Percentiles rank a stretch among this genome's conserved stretches.
Conservation (phyloP, 768 basidiomycete species). For the Phanerochaete sordida region DNA sequence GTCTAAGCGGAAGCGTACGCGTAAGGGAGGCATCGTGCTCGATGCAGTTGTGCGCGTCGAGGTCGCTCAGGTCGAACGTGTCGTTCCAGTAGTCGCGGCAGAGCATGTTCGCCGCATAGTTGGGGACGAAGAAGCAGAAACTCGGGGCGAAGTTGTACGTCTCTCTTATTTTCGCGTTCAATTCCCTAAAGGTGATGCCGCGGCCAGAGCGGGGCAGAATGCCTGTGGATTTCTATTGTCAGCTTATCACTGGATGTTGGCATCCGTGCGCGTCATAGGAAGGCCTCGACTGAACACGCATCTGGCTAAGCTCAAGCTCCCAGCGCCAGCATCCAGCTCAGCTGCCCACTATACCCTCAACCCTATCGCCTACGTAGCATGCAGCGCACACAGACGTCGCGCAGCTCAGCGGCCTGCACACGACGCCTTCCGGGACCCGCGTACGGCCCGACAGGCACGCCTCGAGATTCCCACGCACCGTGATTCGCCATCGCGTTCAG, state of each 20-base stretch:
- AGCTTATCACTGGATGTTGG: too few species aligned
- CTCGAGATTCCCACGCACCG: conserved; percentile 38
- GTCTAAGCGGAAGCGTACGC: too few species aligned
- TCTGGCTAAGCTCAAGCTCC: too few species aligned
- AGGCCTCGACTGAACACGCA: too few species aligned
- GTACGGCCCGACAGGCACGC: neutral
- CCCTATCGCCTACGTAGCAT: too few species aligned
- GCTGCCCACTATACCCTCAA: too few species aligned
- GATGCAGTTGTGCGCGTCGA: conserved; percentile 73
- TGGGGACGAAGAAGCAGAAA: conserved; percentile 67
- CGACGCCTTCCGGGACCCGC: neutral
- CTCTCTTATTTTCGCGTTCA: conserved; percentile 38
- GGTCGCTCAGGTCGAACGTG: conserved; percentile 60
- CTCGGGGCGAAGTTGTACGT: conserved; percentile 70
- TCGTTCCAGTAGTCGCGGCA: conserved; percentile 52
- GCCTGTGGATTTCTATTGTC: conserved; percentile 25
- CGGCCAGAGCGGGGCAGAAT: conserved; percentile 62
- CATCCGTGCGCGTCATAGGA: too few species aligned
- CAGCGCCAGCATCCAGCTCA: too few species aligned
- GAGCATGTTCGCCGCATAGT: conserved; percentile 55
- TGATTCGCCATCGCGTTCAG: conserved; percentile 84
- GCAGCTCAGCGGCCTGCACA: neutral
- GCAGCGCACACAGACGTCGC: too few species aligned
- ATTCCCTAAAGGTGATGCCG: conserved; percentile 58
- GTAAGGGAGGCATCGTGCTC: conserved; percentile 67